phyloP scores from a whole-genome alignment of 441 rosid species.

The Sinapis alba region DNA sequence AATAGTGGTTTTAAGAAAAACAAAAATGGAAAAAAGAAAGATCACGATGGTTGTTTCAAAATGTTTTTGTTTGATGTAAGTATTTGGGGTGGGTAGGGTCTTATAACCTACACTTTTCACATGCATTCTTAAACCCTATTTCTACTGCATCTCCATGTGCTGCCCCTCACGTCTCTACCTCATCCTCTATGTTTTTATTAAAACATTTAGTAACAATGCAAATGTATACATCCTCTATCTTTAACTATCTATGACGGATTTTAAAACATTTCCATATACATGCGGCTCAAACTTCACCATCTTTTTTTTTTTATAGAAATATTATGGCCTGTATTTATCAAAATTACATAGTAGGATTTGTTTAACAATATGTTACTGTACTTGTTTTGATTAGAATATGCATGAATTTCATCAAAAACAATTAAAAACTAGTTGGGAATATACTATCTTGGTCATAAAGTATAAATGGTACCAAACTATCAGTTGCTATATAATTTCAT shows the following conservation, averaged over 20 bases:
- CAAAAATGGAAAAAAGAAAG: slow-evolving; percentile 16
- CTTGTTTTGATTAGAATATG: not conserved
- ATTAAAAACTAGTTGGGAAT: not conserved
- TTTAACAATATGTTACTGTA: not conserved
- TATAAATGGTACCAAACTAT: not conserved
- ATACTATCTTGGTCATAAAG: slow-evolving; percentile 8
- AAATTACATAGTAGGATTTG: not conserved
- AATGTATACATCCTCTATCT: not conserved
- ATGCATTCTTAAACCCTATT: slow-evolving; percentile 44
- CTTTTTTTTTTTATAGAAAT: not conserved
- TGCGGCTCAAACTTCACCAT: not conserved
- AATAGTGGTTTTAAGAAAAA: slow-evolving; percentile 30
- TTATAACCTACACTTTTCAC: slow-evolving; percentile 39
- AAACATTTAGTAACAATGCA: not conserved
- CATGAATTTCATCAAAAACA: not conserved
- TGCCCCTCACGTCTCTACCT: slow-evolving; percentile 42
- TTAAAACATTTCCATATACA: not conserved
- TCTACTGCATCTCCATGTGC: slow-evolving; percentile 46
- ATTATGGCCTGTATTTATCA: not conserved
- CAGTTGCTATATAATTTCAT: not conserved
- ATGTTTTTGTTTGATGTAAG: slow-evolving; percentile 35
- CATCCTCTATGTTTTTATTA: not conserved
- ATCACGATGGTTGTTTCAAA: slow-evolving; percentile 46
- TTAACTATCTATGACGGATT: not conserved
- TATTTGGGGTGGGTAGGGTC: slow-evolving; percentile 35